Base-by-base conservation (phyloP, 192 early-diverging fungal species). In the Backusella liffmaniae region DNA sequence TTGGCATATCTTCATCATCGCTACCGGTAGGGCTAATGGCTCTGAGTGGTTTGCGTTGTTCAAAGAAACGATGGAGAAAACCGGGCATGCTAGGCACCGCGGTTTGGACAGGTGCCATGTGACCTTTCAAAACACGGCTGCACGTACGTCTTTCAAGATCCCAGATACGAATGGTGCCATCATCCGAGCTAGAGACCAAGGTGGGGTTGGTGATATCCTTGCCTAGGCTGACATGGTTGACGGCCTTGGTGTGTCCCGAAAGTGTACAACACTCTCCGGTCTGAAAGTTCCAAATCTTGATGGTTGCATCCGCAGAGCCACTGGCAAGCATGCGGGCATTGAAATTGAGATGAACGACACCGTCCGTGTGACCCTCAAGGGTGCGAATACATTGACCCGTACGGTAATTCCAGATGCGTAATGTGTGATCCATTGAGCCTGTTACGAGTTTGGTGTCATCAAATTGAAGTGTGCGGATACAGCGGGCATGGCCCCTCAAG, bases 381-480 rank as follows among this genome's bases (percentile, higher is more conserved):
- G 91, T 92, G 23, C 94, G 91, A 70, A 97, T 91, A 73, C 94
- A 96, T 59, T 94, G 88, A 39, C 96, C 96, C 0, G 92, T 92
- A 69, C 92, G 90, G 79, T 94, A 92, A 74, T 93, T 92, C 98
- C 98, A 99, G 68, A 99, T 95, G 53, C 90, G 86, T 15, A 99
- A 85, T 0, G 96, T 97, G 13, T 90, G 83, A 75, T 99, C 98
- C 84, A 97, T 90, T 4, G 97, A 97, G 56, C 96, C 95, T 18
- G 95, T 93, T 18, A 99, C 89, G 46, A 99, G 85, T 85, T 96
- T 97, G 67, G 87, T 87, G 44, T 98, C 93, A 81, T 99, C 98
- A 79, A 98, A 96, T 74, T 99, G 95, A 3, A 98, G 85, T 0
- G 93, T 93, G 16, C 92, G 89, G 3, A 99, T 93, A 53, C 92